Base-by-base conservation (phyloP, 495 filamentous ascomycete species). In the Emericellopsis terricola region DNA sequence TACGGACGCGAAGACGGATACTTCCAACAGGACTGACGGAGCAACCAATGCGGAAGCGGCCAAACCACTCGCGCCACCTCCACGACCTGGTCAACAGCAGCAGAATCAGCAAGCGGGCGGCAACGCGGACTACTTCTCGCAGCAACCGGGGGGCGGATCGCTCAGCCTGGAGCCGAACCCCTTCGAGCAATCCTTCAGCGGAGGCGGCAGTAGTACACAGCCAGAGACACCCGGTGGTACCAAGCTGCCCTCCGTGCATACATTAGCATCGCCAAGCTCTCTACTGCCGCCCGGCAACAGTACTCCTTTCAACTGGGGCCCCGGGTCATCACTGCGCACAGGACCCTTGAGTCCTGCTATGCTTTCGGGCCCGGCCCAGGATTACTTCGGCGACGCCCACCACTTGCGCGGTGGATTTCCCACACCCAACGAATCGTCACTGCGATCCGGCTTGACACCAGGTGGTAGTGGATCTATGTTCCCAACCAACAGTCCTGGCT, bases 391-490 rank as follows among this genome's bases (percentile, higher is more conserved):
- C 45, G 84, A 92, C 50, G 84, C 81, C 6, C 73, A 76, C 46
- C 80, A 87, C 49, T 70, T 91, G 36, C 64, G 82, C 41, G 75
- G 80, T 33, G 69, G 78, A 20, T 91, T 96, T 50, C 78, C 78
- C n/a, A 96, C 89, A 2, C 91, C 89, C 3, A 94, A 96, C 71
- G 89, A 97, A 57, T 94, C 86, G 1, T 91, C 83, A 2, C 63
- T 97, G 13, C 71, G 89, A 28, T 89, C 82, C 13, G 89, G 89
- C 31, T 55, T 97, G 38, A 97, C 91, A 20, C 89, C 89, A 13
- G 89, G 89, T 33, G 89, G 89, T 28, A 84, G 87, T 47, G 89
- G 89, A 39, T 93, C 87, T 48, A 94, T 97, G 80, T 97, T 97
- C 63, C 83, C 86, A 19, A 80, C 75, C 19, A 81, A 85, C 3